These are phyloP conservation scores for Gossypium thurberi DNA, from an alignment of 345 rosid species.

Conservation along the genomic window DNA sequence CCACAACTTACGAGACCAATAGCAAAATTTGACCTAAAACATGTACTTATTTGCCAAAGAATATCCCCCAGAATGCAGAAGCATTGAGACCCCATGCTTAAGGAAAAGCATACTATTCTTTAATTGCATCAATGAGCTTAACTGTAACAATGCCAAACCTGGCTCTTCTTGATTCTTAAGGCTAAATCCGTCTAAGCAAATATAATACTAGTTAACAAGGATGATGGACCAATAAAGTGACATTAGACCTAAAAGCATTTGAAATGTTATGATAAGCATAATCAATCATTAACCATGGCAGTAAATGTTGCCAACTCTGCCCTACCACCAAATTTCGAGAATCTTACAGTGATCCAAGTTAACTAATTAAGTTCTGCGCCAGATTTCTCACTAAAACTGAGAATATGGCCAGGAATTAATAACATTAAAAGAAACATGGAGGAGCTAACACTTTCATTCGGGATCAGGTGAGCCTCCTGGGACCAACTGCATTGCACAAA, in stretches of 20 bases:
- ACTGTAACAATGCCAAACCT: neutral
- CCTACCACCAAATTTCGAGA: neutral
- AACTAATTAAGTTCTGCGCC: neutral
- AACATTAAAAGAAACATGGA: neutral
- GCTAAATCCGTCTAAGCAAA: neutral
- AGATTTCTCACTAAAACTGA: neutral
- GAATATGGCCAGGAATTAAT: neutral
- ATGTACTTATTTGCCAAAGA: too few species aligned
- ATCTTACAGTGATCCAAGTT: neutral
- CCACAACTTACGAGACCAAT: too few species aligned
- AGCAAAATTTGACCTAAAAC: too few species aligned
- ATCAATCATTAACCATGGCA: neutral
- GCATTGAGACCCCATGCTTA: too few species aligned
- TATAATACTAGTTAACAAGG: neutral
- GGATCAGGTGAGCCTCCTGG: slow-evolving; percentile 88
- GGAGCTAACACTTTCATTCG: slow-evolving; percentile 16
- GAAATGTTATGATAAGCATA: neutral
- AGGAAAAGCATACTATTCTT: neutral
- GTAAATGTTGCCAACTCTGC: neutral
- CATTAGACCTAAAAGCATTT: neutral
- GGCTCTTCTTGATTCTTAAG: neutral
- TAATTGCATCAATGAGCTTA: neutral
- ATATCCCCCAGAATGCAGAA: too few species aligned
- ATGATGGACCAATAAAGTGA: too few species aligned
- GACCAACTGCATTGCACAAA: slow-evolving; percentile 60